These are phyloP conservation scores for Curvularia sp. DNA, from an alignment of 2,329 filamentous ascomycete species.

Conservation along the genomic window DNA sequence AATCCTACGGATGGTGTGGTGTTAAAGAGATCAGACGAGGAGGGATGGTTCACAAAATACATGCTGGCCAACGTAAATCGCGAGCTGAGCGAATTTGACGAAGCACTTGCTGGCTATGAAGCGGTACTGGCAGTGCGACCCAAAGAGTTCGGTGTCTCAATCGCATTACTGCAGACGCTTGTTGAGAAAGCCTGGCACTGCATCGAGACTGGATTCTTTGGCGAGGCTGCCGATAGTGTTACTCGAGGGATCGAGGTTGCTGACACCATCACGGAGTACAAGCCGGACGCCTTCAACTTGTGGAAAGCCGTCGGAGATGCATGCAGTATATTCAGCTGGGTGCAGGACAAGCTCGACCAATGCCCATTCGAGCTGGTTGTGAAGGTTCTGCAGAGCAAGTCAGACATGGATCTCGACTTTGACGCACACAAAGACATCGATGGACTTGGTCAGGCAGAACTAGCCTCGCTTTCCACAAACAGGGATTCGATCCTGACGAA, in stretches of 20 bases:
- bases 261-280: conserved; percentile 64
- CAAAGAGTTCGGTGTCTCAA: conserved; percentile 82
- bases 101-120: conserved; percentile 78
- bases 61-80: conserved; percentile 95
- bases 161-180: conserved; percentile 86
- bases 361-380: conserved; percentile 68
- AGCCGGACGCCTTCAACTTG: conserved; percentile 82
- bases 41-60: conserved; percentile 95
- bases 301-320: conserved; percentile 95
- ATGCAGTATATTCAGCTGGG: conserved; percentile 80
- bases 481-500: conserved; percentile 54
- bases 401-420: conserved; percentile 60
- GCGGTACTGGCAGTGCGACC: conserved; percentile 72
- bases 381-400: conserved; percentile 62
- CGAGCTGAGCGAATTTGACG: conserved; percentile 88
- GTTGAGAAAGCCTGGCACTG: conserved; percentile 81
- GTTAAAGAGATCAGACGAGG: conserved; percentile 63
- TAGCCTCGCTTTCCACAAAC: conserved; percentile 33
- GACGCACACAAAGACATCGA: conserved; percentile 74
- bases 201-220: conserved; percentile 84
- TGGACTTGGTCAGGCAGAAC: conserved; percentile 59
- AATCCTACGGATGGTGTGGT: conserved; percentile 69
- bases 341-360: conserved; percentile 70
- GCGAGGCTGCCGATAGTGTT: conserved; percentile 77
- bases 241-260: conserved; percentile 73